Evolutionary conservation across 2,329 filamentous ascomycete genomes (phyloP).

Genomic region (Ilyonectria mors-panacis): DNA sequence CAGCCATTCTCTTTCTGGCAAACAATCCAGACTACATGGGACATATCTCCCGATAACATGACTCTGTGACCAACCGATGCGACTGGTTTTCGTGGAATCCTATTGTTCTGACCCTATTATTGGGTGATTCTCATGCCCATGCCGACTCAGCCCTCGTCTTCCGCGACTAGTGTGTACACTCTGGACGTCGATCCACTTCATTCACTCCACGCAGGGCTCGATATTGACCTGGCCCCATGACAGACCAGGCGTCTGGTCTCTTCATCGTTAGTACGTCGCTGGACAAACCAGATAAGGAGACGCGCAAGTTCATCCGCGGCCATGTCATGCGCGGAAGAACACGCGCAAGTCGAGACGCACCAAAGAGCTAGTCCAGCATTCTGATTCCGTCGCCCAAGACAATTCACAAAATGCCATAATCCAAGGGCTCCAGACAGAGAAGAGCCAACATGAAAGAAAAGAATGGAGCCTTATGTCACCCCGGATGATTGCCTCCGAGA

Average conservation of each 20-base stretch:
- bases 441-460: neutral
- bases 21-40: constrained; percentile 1
- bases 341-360: constrained; percentile 29
- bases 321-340: constrained; percentile 50
- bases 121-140: constrained; percentile 1
- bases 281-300: constrained; percentile 39
- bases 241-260: constrained; percentile 9
- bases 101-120: neutral
- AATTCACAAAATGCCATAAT: neutral
- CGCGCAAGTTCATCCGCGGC: constrained; percentile 46
- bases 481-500: constrained; percentile 32
- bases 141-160: constrained; percentile 6
- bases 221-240: constrained; percentile 7
- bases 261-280: constrained; percentile 42
- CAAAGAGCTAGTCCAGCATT: constrained; percentile 5
- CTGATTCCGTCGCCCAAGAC: neutral
- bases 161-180: constrained; percentile 10
- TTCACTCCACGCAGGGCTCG: neutral
- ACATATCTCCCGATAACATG: neutral
- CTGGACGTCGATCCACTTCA: neutral
- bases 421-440: neutral
- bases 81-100: neutral
- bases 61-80: neutral
- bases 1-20: neutral
- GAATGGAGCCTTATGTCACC: constrained; percentile 16